These are phyloP conservation scores for Fusarium sp. DNA, from an alignment of 2,329 filamentous ascomycete genomes.

Conservation along the genomic window DNA sequence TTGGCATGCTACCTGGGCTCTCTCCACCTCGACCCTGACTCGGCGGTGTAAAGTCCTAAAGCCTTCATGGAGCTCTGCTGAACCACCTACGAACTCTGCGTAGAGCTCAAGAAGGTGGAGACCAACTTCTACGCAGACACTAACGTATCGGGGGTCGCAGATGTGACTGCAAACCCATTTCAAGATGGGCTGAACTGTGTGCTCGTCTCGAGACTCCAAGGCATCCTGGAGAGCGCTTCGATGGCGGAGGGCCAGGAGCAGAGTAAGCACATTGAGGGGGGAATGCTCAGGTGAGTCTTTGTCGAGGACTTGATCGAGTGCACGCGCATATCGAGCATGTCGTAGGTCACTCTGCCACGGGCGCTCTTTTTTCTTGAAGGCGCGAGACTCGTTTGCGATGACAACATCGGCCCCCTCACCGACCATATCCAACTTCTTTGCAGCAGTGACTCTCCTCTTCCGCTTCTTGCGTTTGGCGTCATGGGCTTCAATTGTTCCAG, in stretches of 20 bases:
- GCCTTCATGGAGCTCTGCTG: conserved; percentile 74
- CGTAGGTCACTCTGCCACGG: conserved; percentile 85
- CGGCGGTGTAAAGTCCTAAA: conserved; percentile 75
- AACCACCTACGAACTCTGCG: conserved; percentile 78
- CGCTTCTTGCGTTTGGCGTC: conserved; percentile 77
- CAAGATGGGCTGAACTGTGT: conserved; percentile 81
- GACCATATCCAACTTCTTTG: conserved; percentile 75
- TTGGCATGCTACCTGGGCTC: conserved; percentile 82
- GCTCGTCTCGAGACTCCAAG: conserved; percentile 82
- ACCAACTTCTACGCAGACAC: conserved; percentile 83
- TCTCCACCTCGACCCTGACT: conserved; percentile 81
- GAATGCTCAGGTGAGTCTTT: conserved; percentile 61
- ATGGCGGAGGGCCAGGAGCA: conserved; percentile 86
- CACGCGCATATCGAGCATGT: conserved; percentile 77
- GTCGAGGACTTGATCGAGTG: conserved; percentile 81
- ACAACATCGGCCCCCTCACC: conserved; percentile 89
- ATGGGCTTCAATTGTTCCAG: conserved; percentile 80
- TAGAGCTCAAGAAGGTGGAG: conserved; percentile 89
- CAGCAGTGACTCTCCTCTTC: conserved; percentile 62
- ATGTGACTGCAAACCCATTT: conserved; percentile 85
- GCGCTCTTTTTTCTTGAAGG: conserved; percentile 68
- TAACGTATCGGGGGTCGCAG: conserved; percentile 81
- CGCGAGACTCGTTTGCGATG: conserved; percentile 74
- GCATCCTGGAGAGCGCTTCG: conserved; percentile 85
- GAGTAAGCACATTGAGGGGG: conserved; percentile 73